Evolutionary conservation across 805 yeast species (phyloP).

Genomic region (Yarrowia keelungensis): DNA sequence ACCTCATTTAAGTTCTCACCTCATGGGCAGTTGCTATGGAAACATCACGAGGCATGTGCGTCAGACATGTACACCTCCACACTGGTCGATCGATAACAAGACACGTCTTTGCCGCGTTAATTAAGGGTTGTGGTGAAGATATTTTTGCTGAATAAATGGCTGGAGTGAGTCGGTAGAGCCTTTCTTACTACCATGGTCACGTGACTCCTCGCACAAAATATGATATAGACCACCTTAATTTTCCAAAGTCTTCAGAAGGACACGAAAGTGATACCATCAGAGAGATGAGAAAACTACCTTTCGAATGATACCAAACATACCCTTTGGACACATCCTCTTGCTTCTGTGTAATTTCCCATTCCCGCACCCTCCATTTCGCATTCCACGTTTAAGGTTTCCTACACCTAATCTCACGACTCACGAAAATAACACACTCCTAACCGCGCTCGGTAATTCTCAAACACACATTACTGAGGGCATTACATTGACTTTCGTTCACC

Average conservation of each 20-base stretch:
- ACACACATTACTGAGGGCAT: conserved; percentile 25
- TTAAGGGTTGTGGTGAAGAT: neutral
- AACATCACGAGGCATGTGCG: neutral
- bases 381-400: conserved; percentile 1
- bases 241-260: neutral
- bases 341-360: neutral
- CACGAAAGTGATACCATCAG: neutral
- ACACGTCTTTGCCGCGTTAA: conserved; percentile 16
- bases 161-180: too few species aligned
- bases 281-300: neutral
- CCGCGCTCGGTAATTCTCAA: conserved; percentile 14
- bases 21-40: neutral
- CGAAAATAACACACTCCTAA: conserved; percentile 21
- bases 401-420: conserved; percentile 19
- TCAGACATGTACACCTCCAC: neutral
- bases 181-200: too few species aligned
- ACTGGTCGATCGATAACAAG: neutral
- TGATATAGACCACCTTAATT: neutral
- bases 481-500: conserved; percentile 11
- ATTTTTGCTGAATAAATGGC: too few species aligned
- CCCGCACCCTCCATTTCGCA: neutral
- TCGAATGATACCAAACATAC: neutral
- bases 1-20: too few species aligned
- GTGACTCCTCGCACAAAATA: too few species aligned
- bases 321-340: neutral